Percentiles rank a stretch among this genome's conserved stretches.
These are phyloP conservation scores for Dianthus caryophyllus DNA, from an alignment of 148 eudicot genomes.

Conservation along the genomic window DNA sequence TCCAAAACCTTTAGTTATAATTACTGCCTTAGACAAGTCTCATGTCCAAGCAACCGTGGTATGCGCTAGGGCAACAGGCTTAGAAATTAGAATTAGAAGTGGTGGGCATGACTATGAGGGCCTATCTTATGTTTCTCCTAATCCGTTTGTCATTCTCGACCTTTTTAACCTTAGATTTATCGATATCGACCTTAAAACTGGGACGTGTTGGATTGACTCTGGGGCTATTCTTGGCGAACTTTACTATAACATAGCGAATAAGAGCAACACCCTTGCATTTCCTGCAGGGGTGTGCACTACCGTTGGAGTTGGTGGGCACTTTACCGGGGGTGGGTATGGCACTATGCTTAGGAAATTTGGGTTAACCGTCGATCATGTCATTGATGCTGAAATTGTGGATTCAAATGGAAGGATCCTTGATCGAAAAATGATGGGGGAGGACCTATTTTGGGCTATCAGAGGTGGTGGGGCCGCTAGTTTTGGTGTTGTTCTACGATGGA, in stretches of 20 bases:
- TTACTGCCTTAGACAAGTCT: constrained; percentile 30
- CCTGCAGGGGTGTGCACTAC: constrained; percentile 40
- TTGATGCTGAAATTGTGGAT: constrained; percentile 36
- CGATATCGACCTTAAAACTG: constrained; percentile 19
- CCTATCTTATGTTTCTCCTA: constrained; percentile 25
- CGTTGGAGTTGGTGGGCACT: constrained; percentile 40
- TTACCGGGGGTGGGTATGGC: constrained; percentile 41
- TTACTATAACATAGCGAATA: constrained; percentile 30
- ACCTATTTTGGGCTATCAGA: constrained; percentile 42
- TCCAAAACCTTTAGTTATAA: constrained; percentile 36
- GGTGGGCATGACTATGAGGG: constrained; percentile 39
- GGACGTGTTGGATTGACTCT: constrained; percentile 36
- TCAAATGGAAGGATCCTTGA: constrained; percentile 21
- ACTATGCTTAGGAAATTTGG: constrained; percentile 39
- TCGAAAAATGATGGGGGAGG: constrained; percentile 38
- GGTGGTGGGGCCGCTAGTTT: constrained; percentile 42
- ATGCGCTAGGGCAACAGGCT: constrained; percentile 28
- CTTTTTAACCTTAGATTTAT: constrained; percentile 39
- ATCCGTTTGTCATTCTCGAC: constrained; percentile 38
- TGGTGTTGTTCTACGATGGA: constrained; percentile 32
- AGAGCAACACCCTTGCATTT: constrained; percentile 35
- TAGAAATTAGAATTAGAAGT: constrained; percentile 39
- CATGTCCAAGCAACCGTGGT: constrained; percentile 38
- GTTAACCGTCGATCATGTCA: constrained; percentile 21
- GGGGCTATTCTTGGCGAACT: constrained; percentile 43